Evolutionary conservation across 2,329 filamentous ascomycete genomes (phyloP).

Genomic region (Beauveria sp.): DNA sequence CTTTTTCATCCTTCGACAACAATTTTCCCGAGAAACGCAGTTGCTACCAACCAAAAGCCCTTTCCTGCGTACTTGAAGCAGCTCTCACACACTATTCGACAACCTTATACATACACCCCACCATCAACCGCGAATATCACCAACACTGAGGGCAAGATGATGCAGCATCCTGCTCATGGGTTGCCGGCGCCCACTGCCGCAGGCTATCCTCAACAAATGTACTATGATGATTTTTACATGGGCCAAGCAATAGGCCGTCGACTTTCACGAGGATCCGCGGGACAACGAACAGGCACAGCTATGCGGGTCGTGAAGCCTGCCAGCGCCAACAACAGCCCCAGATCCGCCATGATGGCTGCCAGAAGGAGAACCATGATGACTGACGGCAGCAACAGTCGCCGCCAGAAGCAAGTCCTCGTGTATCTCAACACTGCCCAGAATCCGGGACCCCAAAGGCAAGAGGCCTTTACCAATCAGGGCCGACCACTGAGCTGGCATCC

Average conservation of each 20-base stretch:
- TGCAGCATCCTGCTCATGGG: conserved; percentile 12
- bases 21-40: neutral
- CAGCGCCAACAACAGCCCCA: conserved; percentile 63
- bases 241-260: conserved; percentile 43
- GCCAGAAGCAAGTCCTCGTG: conserved; percentile 40
- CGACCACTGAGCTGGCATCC: conserved; percentile 74
- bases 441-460: conserved; percentile 13
- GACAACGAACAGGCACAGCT: conserved; percentile 39
- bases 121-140: neutral
- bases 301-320: conserved; percentile 59
- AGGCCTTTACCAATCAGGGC: conserved; percentile 25
- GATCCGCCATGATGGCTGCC: conserved; percentile 39
- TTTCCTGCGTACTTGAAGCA: neutral
- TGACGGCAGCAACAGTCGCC: conserved; percentile 36
- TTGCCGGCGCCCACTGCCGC: conserved; percentile 7
- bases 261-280: conserved; percentile 41
- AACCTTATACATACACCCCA: conserved; percentile 3
- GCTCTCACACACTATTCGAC: neutral
- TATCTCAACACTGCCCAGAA: conserved; percentile 24
- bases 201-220: conserved; percentile 23
- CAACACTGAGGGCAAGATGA: conserved; percentile 7
- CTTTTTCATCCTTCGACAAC: neutral
- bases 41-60: neutral
- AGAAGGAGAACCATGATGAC: conserved; percentile 51
- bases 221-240: conserved; percentile 43